phyloP scores from a whole-genome alignment of 2,329 filamentous ascomycete genomes.

The Xylariaceae sp. region DNA sequence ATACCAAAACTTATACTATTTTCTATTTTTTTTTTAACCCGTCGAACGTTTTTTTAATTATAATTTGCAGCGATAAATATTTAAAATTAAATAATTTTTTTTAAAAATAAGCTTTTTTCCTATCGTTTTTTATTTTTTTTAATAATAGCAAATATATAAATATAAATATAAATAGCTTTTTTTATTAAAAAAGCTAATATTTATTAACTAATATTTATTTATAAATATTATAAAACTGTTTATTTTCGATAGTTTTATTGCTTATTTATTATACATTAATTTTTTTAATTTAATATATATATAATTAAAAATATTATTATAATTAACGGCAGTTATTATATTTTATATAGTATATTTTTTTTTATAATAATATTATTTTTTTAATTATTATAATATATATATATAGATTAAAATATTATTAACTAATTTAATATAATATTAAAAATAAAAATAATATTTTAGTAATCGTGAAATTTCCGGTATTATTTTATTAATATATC shows the following conservation, averaged over 20 bases:
- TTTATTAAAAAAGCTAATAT: no score
- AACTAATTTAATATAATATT: no score
- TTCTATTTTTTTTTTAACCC: not conserved
- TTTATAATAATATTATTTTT: not conserved
- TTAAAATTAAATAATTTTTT: not conserved
- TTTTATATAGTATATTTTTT: not conserved
- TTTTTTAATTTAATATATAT: not conserved
- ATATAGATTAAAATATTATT: not conserved
- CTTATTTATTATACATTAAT: not conserved
- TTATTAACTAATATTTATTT: no score
- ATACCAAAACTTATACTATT: not conserved
- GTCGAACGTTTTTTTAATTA: not conserved
- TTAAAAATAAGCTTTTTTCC: not conserved
- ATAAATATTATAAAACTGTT: not conserved
- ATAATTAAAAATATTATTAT: not conserved
- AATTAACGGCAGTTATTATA: not conserved
- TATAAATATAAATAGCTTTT: not conserved
- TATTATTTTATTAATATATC: no score
- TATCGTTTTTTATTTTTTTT: not conserved
- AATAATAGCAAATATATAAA: not conserved
- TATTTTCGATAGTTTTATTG: not conserved
- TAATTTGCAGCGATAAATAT: not conserved
- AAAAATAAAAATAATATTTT: no score
- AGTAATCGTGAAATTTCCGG: no score
- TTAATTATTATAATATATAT: not conserved